Conservation (phyloP, 495 filamentous ascomycete genomes). For the Podospora pseudocomata region DNA sequence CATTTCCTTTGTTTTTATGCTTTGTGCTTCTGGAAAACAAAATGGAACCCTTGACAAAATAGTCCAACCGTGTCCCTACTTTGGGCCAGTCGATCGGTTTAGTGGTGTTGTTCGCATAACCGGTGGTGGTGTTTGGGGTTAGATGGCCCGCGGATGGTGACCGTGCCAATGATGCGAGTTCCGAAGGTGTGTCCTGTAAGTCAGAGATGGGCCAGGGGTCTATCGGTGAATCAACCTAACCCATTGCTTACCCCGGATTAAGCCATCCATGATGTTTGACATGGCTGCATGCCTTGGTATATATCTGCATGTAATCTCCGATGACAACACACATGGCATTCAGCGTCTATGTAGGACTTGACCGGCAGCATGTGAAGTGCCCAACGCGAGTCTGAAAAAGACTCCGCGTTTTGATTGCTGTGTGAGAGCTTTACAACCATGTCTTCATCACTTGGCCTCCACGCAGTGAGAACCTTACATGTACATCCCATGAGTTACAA, state of each 20-base stretch:
- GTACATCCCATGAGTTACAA: no score
- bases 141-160: background rate
- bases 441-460: no score
- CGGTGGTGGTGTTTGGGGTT: background rate
- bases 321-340: background rate
- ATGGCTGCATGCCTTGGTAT: background rate
- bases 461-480: no score
- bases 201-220: background rate
- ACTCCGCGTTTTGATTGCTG: no score
- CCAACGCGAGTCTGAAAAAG: no score
- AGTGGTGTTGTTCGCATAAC: background rate
- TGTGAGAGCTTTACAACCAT: no score
- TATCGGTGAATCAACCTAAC: background rate
- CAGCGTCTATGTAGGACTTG: no score
- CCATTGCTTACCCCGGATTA: slow-evolving; percentile 2
- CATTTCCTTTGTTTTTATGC: background rate
- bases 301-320: no score
- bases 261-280: background rate
- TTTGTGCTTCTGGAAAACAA: background rate
- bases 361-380: background rate
- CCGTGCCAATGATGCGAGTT: background rate
- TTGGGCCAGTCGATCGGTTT: background rate
- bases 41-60: background rate
- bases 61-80: background rate
- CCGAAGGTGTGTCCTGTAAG: background rate